phyloP scores from a whole-genome alignment of 2,329 filamentous ascomycete genomes.

The Fusarium veterinarium region DNA sequence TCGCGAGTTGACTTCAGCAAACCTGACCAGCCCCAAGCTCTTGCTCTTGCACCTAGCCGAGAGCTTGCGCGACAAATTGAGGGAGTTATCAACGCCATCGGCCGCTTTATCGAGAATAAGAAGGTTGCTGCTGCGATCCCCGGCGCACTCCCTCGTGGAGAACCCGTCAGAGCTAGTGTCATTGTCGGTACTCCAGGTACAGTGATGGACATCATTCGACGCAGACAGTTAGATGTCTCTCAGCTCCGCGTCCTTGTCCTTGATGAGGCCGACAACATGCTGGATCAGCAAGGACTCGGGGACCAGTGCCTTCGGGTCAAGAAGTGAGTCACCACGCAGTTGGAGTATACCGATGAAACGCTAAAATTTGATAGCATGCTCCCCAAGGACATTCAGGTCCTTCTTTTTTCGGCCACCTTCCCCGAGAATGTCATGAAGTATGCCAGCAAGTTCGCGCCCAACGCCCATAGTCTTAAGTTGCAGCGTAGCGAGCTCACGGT shows the following conservation, averaged over 20 bases:
- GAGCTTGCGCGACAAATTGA: constrained; percentile 96
- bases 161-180: constrained; percentile 78
- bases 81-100: constrained; percentile 84
- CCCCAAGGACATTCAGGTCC: constrained; percentile 80
- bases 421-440: constrained; percentile 87
- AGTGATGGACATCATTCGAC: constrained; percentile 86
- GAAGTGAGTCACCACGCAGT: constrained; percentile 61
- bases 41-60: constrained; percentile 91
- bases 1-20: constrained; percentile 82
- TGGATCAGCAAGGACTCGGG: constrained; percentile 93
- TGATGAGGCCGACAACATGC: constrained; percentile 99
- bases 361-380: constrained; percentile 69
- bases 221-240: constrained; percentile 77
- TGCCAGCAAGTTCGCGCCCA: constrained; percentile 84
- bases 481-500: constrained; percentile 93
- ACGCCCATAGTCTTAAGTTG: constrained; percentile 87
- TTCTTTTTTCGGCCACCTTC: constrained; percentile 96
- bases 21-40: constrained; percentile 79
- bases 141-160: constrained; percentile 75
- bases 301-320: constrained; percentile 96
- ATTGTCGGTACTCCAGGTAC: constrained; percentile 96
- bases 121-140: constrained; percentile 86
- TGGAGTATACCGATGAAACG: not conserved
- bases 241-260: constrained; percentile 86
- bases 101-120: constrained; percentile 82